A percentile compares a stretch with the other conserved stretches of the same genome.
Evolutionary conservation across 345 rosid genomes (phyloP).

Genomic region (Ceriops zippeliana): DNA sequence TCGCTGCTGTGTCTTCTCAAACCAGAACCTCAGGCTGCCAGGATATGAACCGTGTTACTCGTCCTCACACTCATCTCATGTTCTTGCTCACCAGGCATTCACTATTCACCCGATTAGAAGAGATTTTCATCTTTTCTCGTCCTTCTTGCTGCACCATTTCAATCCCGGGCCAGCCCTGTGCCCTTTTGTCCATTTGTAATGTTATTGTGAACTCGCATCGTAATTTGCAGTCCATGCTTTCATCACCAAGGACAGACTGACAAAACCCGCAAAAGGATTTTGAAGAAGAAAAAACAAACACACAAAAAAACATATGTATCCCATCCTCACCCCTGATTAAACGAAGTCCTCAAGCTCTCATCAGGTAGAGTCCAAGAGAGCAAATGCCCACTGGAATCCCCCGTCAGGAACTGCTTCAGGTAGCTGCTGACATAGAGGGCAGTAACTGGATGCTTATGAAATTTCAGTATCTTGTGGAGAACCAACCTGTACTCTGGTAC

Average conservation of each 20-base stretch:
- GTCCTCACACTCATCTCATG: background rate
- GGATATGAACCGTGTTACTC: background rate
- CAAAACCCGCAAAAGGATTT: conserved; percentile 19
- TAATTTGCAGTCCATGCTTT: conserved; percentile 7
- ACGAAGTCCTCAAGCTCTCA: conserved; percentile 61
- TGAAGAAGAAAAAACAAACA: background rate
- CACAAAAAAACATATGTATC: background rate
- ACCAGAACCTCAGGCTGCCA: conserved; percentile 5
- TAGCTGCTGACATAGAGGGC: conserved; percentile 76
- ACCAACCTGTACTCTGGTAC: conserved; percentile 76
- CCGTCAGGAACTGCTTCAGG: conserved; percentile 89
- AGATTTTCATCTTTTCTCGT: background rate
- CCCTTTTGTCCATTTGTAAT: conserved; percentile 9
- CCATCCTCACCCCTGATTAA: conserved; percentile 46
- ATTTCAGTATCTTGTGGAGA: conserved; percentile 78
- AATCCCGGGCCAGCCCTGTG: conserved; percentile 34
- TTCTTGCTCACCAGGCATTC: conserved; percentile 11
- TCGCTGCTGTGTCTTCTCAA: conserved; percentile 14
- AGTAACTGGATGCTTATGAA: conserved; percentile 81
- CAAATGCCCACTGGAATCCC: conserved; percentile 86
- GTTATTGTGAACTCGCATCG: conserved; percentile 6
- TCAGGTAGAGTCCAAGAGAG: conserved; percentile 93
- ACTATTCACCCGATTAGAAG: background rate
- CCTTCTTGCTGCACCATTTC: conserved; percentile 6
- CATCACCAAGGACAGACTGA: conserved; percentile 8